phyloP scores from a whole-genome alignment of 2,329 filamentous ascomycete genomes.

The Ceratocystis cacaofunesta region DNA sequence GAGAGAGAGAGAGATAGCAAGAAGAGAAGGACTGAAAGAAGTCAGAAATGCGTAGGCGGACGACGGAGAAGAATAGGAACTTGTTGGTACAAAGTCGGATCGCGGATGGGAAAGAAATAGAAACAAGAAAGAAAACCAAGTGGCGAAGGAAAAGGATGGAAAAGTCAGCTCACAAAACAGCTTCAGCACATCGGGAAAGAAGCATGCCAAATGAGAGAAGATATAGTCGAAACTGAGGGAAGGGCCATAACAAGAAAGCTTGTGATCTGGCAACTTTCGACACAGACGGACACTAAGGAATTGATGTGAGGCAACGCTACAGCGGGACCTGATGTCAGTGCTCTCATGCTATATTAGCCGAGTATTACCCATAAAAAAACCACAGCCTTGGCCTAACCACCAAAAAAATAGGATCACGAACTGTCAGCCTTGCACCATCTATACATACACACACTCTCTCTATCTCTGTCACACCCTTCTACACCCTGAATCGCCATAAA shows the following conservation, averaged over 20 bases:
- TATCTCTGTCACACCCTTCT: too few species aligned
- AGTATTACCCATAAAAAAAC: neutral
- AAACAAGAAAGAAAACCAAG: neutral
- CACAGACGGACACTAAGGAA: neutral
- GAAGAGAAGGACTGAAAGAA: neutral
- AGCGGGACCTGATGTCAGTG: neutral
- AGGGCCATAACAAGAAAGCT: neutral
- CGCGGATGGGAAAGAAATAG: neutral
- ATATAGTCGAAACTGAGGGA: neutral
- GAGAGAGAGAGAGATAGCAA: neutral
- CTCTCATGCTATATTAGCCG: neutral
- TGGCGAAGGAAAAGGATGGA: neutral
- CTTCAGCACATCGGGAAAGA: neutral
- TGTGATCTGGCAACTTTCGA: constrained; percentile 13
- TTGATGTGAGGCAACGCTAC: neutral
- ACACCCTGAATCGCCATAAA: too few species aligned
- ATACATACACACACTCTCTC: neutral
- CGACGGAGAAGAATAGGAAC: neutral
- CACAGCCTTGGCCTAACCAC: neutral
- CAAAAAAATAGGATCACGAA: constrained; percentile 1
- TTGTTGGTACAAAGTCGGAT: too few species aligned
- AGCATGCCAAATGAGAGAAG: neutral
- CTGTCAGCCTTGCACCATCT: neutral
- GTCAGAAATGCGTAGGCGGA: neutral
- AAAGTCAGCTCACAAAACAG: neutral